Evolutionary conservation across 768 basidiomycete species (phyloP), one percentile per base, ranked within the genome.

Genomic region (Serendipita sp.): DNA sequence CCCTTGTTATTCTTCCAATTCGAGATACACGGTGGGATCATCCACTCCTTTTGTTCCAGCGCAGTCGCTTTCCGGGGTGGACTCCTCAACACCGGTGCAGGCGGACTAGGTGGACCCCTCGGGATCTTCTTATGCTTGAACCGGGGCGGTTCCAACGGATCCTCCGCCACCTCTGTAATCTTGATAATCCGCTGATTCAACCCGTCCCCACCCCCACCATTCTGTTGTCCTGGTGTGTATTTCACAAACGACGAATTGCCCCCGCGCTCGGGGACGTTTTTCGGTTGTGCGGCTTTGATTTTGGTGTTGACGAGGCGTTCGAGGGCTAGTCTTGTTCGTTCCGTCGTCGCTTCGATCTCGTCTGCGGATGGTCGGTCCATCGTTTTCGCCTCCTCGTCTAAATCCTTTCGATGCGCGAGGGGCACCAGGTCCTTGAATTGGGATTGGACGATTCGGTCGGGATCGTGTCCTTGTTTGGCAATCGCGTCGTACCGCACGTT

Each of bases 1-100:
- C 96, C 96, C 75, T 98, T 99, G 83, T 98, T 97, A 78, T 99
- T 99, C 78, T 99, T 99, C 96, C 96, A 99, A 75, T 99, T 99
- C 28, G 91, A 95, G 64, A 99, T 97, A 72, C 95, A 98, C 17
- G 96, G 96, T 17, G 96, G 96, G 63, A 99, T 97, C 93, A 97
- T 96, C 96, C 96, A 98, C 70, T 98, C 96, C 75, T 98, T 99
- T 75, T 97, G 95, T 71, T 99, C 96, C 62, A 91, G 89, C 5
- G 90, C 88, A 0, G 95, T 95, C 2, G 93, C 94, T 70, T 96
- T 94, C 62, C 96, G 80, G 3, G 96, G 96, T 11, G 96, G 96
- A 77, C 88, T 92, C 42, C 94, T 84, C 41, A 99, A 76, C 1
- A 98, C 90, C 17, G 96, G 96, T 1, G 94, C 92, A 2, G 96